Conservation (phyloP, 768 basidiomycete species). For the Boletus barrowsii region DNA sequence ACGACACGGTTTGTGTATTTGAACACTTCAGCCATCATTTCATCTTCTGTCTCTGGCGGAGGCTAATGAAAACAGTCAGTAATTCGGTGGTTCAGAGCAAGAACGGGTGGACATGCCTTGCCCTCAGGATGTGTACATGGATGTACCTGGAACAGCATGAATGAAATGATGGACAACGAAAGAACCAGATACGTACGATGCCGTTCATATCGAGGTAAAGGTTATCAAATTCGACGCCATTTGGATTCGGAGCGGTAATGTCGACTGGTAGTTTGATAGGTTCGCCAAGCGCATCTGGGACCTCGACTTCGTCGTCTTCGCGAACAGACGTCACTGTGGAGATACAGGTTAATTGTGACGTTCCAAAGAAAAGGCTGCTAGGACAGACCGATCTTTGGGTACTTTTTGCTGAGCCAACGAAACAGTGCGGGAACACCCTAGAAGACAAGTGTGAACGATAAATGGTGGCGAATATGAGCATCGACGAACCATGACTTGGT, state of each 20-base stretch:
- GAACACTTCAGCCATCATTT: conserved; percentile 99
- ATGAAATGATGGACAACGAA: background rate
- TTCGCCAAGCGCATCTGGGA: conserved; percentile 65
- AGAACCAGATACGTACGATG: conserved; percentile 56
- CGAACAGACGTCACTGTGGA: conserved; percentile 66
- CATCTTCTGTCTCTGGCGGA: conserved; percentile 95
- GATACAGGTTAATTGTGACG: background rate
- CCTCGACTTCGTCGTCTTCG: conserved; percentile 78
- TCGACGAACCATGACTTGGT: conserved; percentile 20
- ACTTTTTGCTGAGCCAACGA: conserved; percentile 98
- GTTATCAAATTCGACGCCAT: conserved; percentile 92
- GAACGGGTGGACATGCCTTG: conserved; percentile 49
- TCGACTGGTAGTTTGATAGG: conserved; percentile 73
- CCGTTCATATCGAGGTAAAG: conserved; percentile 99
- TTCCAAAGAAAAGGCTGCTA: background rate
- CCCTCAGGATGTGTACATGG: conserved; percentile 99
- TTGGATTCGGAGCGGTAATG: conserved; percentile 84
- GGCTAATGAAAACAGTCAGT: conserved; percentile 48
- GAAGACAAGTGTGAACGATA: conserved; percentile 5
- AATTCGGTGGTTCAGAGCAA: background rate
- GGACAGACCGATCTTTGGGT: conserved; percentile 88
- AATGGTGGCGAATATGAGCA: background rate
- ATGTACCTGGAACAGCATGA: conserved; percentile 61
- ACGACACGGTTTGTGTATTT: conserved; percentile 96
- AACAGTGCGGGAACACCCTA: conserved; percentile 98